phyloP scores from a whole-genome alignment of 2,329 filamentous ascomycete genomes.

The Amesomyces nigricolor region DNA sequence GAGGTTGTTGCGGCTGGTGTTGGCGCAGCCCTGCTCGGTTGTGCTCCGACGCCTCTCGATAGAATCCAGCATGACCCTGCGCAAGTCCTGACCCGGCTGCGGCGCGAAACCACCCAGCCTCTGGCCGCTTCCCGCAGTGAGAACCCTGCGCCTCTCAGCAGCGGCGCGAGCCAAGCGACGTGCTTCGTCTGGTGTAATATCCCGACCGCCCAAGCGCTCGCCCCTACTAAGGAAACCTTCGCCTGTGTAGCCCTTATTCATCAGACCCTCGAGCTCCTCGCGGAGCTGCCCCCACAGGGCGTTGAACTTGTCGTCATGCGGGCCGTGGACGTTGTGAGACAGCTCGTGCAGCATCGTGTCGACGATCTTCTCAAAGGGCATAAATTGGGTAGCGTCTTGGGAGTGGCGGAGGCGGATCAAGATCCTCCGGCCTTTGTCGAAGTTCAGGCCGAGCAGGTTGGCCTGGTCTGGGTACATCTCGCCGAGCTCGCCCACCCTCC shows the following conservation, averaged over 20 bases:
- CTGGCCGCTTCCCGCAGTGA: constrained; percentile 59
- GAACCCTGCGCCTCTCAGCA: constrained; percentile 61
- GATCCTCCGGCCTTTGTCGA: constrained; percentile 71
- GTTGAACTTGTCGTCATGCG: constrained; percentile 78
- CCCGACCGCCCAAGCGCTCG: constrained; percentile 62
- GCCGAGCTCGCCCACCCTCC: constrained; percentile 70
- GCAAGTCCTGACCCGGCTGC: constrained; percentile 58
- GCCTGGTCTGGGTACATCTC: constrained; percentile 78
- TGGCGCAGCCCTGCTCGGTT: constrained; percentile 68
- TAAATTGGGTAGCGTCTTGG: constrained; percentile 67
- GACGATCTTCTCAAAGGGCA: constrained; percentile 71
- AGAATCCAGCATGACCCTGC: constrained; percentile 65
- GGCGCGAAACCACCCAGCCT: constrained; percentile 60
- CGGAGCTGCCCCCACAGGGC: constrained; percentile 84
- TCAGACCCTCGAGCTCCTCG: constrained; percentile 72
- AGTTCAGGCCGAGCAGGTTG: constrained; percentile 73
- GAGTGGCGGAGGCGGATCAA: constrained; percentile 75
- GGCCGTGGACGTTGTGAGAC: constrained; percentile 77
- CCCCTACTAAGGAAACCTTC: constrained; percentile 80
- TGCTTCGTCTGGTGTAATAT: constrained; percentile 64
- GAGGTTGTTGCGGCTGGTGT: constrained; percentile 59
- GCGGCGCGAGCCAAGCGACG: constrained; percentile 67
- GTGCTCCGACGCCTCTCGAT: constrained; percentile 59
- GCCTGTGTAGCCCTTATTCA: constrained; percentile 80
- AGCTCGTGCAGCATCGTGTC: constrained; percentile 96